A percentile compares a stretch with the other conserved stretches of the same genome.
These are phyloP conservation scores for Calonectria pseudoturangicola DNA, from an alignment of 2,329 filamentous ascomycete genomes.

Conservation along the genomic window DNA sequence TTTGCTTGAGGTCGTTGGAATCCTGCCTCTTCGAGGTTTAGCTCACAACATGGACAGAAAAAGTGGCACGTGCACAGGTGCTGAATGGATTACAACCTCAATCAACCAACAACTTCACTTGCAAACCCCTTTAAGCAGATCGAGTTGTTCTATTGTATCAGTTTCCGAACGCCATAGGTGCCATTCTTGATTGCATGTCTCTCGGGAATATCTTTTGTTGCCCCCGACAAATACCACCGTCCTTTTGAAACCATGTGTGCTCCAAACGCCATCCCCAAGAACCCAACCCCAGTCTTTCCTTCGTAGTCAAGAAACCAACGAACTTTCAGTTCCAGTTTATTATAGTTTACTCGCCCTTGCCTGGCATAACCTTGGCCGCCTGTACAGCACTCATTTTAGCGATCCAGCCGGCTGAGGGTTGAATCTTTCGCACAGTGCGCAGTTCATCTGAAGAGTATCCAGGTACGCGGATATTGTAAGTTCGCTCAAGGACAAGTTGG, in stretches of 20 bases:
- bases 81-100: background rate
- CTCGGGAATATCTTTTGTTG: constrained; percentile 36
- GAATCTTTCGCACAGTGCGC: constrained; percentile 93
- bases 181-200: constrained; percentile 31
- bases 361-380: constrained; percentile 88
- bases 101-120: background rate
- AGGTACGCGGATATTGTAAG: constrained; percentile 93
- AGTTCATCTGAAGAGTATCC: constrained; percentile 97
- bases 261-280: constrained; percentile 50
- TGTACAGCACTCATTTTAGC: constrained; percentile 98
- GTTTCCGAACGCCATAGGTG: constrained; percentile 18
- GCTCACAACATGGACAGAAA: background rate
- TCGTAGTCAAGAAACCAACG: background rate
- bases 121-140: constrained; percentile 11
- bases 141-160: background rate
- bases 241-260: constrained; percentile 50
- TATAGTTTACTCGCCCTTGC: constrained; percentile 70
- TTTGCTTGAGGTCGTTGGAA: background rate
- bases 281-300: background rate
- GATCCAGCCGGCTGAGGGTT: constrained; percentile 92
- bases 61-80: constrained; percentile 11
- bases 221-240: constrained; percentile 33
- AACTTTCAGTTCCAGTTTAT: background rate
- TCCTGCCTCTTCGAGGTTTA: constrained; percentile 4
- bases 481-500: constrained; percentile 87